Evolutionary conservation across 2,329 filamentous ascomycete genomes (phyloP).

Genomic region (Myrmaecium sp.): DNA sequence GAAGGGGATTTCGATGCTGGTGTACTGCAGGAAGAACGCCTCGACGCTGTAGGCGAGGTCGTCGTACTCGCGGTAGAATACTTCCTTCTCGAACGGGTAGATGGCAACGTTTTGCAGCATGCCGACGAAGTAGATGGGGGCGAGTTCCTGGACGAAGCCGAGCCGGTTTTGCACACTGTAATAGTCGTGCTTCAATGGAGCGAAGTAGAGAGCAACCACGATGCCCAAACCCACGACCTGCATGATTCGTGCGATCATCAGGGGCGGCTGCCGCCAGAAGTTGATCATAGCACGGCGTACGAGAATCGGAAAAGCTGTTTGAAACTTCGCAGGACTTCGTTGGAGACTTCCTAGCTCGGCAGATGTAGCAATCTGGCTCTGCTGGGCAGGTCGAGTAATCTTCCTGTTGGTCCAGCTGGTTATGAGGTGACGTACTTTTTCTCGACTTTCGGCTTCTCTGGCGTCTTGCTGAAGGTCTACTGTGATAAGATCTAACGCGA

Average conservation of each 20-base stretch:
- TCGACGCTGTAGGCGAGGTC: slow-evolving; percentile 56
- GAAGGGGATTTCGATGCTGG: slow-evolving; percentile 53
- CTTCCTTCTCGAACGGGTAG: slow-evolving; percentile 55
- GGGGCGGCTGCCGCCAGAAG: slow-evolving; percentile 20
- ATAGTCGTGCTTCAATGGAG: slow-evolving; percentile 53
- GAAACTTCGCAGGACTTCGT: slow-evolving; percentile 44
- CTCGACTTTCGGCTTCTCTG: slow-evolving; percentile 44
- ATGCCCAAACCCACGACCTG: slow-evolving; percentile 21
- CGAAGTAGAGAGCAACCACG: slow-evolving; percentile 37
- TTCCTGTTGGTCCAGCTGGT: slow-evolving; percentile 34
- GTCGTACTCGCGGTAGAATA: slow-evolving; percentile 62
- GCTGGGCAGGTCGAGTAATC: slow-evolving; percentile 10
- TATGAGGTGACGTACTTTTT: slow-evolving; percentile 45
- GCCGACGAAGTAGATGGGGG: slow-evolving; percentile 56
- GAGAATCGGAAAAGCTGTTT: slow-evolving; percentile 48
- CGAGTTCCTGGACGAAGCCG: slow-evolving; percentile 56
- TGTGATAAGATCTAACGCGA: slow-evolving; percentile 60
- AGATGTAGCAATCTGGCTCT: slow-evolving; percentile 39
- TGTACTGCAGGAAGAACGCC: slow-evolving; percentile 55
- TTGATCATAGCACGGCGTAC: slow-evolving; percentile 53
- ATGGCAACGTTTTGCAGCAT: slow-evolving; percentile 67
- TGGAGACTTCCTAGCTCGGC: slow-evolving; percentile 55
- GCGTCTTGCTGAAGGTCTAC: slow-evolving; percentile 52
- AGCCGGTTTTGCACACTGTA: slow-evolving; percentile 55
- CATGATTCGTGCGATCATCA: slow-evolving; percentile 19